Conservation (phyloP, 805 yeast genomes). For the Komagataella ulmi region DNA sequence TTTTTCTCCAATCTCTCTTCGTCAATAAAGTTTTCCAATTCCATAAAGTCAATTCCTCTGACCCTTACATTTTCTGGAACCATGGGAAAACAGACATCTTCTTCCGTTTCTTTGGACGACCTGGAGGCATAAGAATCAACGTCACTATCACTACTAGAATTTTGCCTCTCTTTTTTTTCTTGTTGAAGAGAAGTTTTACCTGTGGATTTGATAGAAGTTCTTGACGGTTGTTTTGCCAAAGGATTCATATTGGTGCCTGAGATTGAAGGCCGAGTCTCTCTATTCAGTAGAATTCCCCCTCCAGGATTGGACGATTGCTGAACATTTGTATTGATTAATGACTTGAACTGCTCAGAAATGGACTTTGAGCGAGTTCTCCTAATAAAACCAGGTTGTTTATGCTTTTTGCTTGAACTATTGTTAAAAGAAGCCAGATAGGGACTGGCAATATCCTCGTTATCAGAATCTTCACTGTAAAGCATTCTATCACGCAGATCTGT, state of each 20-base stretch:
- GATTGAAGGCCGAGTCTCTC: neutral
- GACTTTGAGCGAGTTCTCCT: slow-evolving; percentile 5
- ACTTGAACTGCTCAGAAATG: slow-evolving; percentile 7
- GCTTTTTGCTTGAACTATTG: slow-evolving; percentile 1
- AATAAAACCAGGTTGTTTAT: slow-evolving; percentile 1
- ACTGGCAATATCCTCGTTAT: slow-evolving; percentile 2
- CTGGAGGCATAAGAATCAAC: slow-evolving; percentile 63
- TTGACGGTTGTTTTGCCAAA: slow-evolving; percentile 21
- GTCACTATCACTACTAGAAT: slow-evolving; percentile 24
- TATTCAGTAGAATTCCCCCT: neutral
- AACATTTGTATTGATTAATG: slow-evolving; percentile 23
- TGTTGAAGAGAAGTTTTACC: slow-evolving; percentile 86
- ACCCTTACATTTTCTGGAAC: slow-evolving; percentile 43
- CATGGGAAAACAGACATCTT: slow-evolving; percentile 96
- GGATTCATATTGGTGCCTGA: slow-evolving; percentile 44
- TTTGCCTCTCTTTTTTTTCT: slow-evolving; percentile 65
- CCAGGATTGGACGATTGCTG: neutral
- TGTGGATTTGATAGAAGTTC: slow-evolving; percentile 70
- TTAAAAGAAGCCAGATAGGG: neutral
- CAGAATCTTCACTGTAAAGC: slow-evolving; percentile 5
- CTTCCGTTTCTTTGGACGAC: slow-evolving; percentile 84
- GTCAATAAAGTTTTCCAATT: slow-evolving; percentile 68
- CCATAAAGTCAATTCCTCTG: slow-evolving; percentile 84
- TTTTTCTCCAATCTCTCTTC: slow-evolving; percentile 41
- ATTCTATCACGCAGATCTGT: slow-evolving; percentile 4